phyloP scores from a whole-genome alignment of 257 asterid genomes.

The Fraxinus pennsylvanica region DNA sequence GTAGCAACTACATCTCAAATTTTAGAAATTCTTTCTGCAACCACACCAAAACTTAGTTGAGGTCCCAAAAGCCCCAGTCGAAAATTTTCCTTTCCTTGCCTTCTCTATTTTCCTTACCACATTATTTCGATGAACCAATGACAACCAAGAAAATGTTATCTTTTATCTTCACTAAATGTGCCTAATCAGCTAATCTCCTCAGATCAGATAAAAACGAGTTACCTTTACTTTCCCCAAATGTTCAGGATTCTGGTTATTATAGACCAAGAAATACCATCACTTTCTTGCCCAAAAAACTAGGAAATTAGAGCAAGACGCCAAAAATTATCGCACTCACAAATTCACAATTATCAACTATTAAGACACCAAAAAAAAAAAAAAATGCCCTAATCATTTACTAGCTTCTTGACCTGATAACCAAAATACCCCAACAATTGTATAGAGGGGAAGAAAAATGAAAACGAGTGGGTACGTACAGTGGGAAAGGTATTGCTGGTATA shows the following conservation, averaged over 20 bases:
- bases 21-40: background rate
- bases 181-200: background rate
- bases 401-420: background rate
- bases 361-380: background rate
- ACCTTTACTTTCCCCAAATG: background rate
- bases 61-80: background rate
- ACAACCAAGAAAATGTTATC: background rate
- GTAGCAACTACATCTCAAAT: background rate
- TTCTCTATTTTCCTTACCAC: background rate
- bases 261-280: background rate
- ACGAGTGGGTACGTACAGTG: slow-evolving; percentile 34
- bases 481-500: slow-evolving; percentile 83
- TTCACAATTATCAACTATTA: background rate
- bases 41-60: background rate
- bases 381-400: background rate
- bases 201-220: background rate
- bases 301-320: background rate
- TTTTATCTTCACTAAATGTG: background rate
- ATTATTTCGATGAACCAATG: background rate
- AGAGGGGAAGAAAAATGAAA: background rate
- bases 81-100: background rate
- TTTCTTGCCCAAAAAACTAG: background rate
- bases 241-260: too few species aligned
- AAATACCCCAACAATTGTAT: too few species aligned
- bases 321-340: background rate